Evolutionary conservation across 805 yeast genomes (phyloP), one percentile per base, ranked within the genome.

Genomic region (Candida tibetensis): DNA sequence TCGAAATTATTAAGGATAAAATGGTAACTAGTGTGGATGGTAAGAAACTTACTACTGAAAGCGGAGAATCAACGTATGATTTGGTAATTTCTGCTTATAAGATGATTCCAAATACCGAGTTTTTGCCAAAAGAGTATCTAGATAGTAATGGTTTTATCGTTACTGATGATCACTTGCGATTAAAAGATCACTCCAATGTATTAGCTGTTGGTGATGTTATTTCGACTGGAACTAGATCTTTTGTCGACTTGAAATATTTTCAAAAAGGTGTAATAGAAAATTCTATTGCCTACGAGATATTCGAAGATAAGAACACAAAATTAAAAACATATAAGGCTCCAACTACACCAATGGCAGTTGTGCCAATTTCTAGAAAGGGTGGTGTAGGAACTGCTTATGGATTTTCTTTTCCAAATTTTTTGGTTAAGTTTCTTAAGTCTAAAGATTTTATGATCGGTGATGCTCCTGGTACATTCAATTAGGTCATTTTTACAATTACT

Each of bases 131-230:
- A 8, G 21, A 41, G 1, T 42, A 54, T 18, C 49, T 57, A 34
- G 58, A 64, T 38, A 21, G 42, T 1, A 27, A 37, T 4, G 70
- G 71, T 2, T 66, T 42, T 42, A 51, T 66, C 27, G 21, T 44
- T 5, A 57, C 65, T 2, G 60, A 63, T 41, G 48, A 52, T 5
- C 34, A 49, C 34, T 50, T 65, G 13, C 29, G 51, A 6, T 58
- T 63, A 9, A 41, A 53, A 26, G 53, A 52, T 3, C 42, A 53
- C 32, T 40, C 41, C 9, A 47, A 62, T 15, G 65, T 66, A 4
- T 21, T 63, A 14, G 70, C 60, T 3, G 32, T 64, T 12, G 72
- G 72, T 17, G 72, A 68, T 45, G 53, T 66, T 27, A 43, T 55
- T 4, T 37, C 58, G 1, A 49, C 51, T 5, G 47, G 59, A 2